Evolutionary conservation across 2,329 filamentous ascomycete genomes (phyloP).

Genomic region (Elsinoe arachidis): DNA sequence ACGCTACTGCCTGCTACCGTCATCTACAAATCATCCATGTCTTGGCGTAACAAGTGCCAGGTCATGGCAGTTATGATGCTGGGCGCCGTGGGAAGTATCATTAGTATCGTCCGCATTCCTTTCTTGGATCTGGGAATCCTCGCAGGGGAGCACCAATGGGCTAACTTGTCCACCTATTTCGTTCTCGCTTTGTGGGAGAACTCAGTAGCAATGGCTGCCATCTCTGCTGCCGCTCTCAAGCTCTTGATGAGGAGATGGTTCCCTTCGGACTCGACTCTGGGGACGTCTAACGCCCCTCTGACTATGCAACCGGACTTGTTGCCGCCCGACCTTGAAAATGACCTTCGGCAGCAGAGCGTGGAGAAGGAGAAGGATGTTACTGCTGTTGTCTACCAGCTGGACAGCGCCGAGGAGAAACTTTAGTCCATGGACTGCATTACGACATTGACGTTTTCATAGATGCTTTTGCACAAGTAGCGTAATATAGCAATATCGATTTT

Average conservation of each 20-base stretch:
- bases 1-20: background rate
- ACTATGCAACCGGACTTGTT: background rate
- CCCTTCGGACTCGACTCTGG: background rate
- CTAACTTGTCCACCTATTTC: background rate
- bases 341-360: background rate
- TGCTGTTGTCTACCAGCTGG: background rate
- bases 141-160: background rate
- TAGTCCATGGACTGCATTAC: background rate
- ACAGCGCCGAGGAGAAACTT: background rate
- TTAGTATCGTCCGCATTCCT: background rate
- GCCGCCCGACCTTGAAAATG: background rate
- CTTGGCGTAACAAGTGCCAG: background rate
- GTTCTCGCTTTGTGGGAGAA: conserved; percentile 3
- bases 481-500: too few species aligned
- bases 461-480: too few species aligned
- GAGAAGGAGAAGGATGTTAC: background rate
- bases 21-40: background rate
- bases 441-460: too few species aligned
- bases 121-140: background rate
- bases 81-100: background rate
- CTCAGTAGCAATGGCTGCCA: background rate
- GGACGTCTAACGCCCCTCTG: background rate
- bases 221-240: background rate
- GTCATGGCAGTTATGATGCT: background rate
- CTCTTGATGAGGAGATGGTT: background rate